phyloP scores from a whole-genome alignment of 345 rosid genomes.

The Orychophragmus violaceus region DNA sequence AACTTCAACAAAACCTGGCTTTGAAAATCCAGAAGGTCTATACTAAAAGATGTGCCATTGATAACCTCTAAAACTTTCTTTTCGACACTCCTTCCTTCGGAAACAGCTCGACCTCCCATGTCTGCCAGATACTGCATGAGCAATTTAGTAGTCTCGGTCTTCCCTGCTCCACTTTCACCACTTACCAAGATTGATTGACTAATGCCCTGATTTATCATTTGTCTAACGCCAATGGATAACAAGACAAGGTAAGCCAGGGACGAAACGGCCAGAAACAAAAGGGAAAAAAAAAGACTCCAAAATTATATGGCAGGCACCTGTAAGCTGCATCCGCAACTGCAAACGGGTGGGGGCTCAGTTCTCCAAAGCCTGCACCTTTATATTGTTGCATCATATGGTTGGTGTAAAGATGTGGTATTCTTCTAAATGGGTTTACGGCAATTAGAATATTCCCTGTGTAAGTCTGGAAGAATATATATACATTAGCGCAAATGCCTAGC shows the following conservation, averaged over 20 bases:
- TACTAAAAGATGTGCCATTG: background rate
- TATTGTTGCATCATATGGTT: slow-evolving; percentile 95
- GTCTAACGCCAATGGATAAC: slow-evolving; percentile 36
- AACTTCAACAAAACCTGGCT: background rate
- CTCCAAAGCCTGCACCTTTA: slow-evolving; percentile 94
- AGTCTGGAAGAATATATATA: slow-evolving; percentile 47
- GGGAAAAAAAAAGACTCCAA: background rate
- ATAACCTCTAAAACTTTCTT: slow-evolving; percentile 96
- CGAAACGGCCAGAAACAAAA: slow-evolving; percentile 8
- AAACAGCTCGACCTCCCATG: slow-evolving; percentile 98
- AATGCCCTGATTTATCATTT: slow-evolving; percentile 74
- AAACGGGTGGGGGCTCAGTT: slow-evolving; percentile 96
- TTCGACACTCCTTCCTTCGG: slow-evolving; percentile 90
- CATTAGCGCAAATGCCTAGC: background rate
- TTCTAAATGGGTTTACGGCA: slow-evolving; percentile 96
- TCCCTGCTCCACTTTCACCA: slow-evolving; percentile 99
- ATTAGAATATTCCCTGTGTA: slow-evolving; percentile 91
- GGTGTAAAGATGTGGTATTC: slow-evolving; percentile 84
- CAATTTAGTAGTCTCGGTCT: slow-evolving; percentile 93
- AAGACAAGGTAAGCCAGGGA: slow-evolving; percentile 10
- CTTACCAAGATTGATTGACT: slow-evolving; percentile 97
- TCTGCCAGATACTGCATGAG: slow-evolving; percentile 96
- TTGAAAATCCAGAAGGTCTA: background rate
- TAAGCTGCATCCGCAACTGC: slow-evolving; percentile 97
- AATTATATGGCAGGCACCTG: slow-evolving; percentile 44